Conservation (phyloP, 2,329 filamentous ascomycete species). For the Cadophora sp. region DNA sequence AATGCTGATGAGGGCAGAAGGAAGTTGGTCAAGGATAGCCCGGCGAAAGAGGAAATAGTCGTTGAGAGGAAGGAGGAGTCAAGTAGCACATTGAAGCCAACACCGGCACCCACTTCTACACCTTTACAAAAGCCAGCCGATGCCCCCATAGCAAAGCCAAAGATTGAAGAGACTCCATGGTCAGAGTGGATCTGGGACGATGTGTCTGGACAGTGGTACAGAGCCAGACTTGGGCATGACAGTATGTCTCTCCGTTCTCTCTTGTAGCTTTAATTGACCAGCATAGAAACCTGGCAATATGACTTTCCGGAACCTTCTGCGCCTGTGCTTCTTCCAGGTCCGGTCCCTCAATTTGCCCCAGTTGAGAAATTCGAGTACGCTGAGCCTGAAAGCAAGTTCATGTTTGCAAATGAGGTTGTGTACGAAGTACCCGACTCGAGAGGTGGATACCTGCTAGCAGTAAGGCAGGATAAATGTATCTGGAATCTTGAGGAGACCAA, state of each 20-base stretch:
- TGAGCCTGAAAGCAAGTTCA: background rate
- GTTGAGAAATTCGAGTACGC: background rate
- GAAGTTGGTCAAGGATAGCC: background rate
- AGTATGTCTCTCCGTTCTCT: background rate
- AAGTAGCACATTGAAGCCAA: background rate
- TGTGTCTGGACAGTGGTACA: conserved; percentile 1
- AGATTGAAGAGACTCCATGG: background rate
- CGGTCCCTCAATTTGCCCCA: conserved; percentile 3
- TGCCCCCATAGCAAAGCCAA: background rate
- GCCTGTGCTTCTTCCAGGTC: background rate
- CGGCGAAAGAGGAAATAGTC: background rate
- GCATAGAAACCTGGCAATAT: conserved; percentile 7
- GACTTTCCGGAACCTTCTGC: background rate
- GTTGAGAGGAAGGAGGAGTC: background rate
- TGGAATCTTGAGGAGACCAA: background rate
- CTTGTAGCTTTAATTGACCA: background rate
- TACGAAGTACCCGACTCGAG: background rate
- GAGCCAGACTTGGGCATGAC: background rate
- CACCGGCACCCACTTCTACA: background rate
- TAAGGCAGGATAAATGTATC: background rate
- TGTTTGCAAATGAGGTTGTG: conserved; percentile 1
- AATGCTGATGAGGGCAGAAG: background rate
- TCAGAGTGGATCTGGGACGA: conserved; percentile 9
- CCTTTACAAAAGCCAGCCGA: background rate
- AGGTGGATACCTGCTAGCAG: conserved; percentile 4